Evolutionary conservation across 2,329 filamentous ascomycete genomes (phyloP).

Genomic region (Dactylellina drechsleri): DNA sequence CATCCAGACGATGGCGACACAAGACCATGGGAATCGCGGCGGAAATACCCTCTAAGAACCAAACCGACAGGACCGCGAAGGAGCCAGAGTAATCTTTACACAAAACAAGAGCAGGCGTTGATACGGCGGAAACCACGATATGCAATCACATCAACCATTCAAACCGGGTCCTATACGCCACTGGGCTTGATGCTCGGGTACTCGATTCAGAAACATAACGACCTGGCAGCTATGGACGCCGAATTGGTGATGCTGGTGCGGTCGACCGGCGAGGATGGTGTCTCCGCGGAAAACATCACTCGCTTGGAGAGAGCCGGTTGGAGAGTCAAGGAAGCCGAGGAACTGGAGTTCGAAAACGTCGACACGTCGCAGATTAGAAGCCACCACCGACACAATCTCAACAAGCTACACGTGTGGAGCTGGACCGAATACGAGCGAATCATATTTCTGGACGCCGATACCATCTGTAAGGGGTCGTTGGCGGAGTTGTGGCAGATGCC

Average conservation of each 20-base stretch:
- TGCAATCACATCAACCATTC: constrained; percentile 58
- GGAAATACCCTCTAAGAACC: constrained; percentile 47
- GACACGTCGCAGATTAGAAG: constrained; percentile 57
- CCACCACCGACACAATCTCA: constrained; percentile 59
- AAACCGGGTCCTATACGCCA: constrained; percentile 58
- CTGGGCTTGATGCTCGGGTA: constrained; percentile 59
- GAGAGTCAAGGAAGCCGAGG: constrained; percentile 58
- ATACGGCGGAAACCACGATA: constrained; percentile 57
- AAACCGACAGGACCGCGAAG: constrained; percentile 24
- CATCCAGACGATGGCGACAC: constrained; percentile 47
- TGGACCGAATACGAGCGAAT: constrained; percentile 60
- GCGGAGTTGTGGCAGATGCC: constrained; percentile 58
- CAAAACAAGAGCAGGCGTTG: constrained; percentile 47
- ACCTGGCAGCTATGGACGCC: constrained; percentile 58
- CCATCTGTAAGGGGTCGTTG: constrained; percentile 58
- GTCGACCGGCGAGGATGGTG: constrained; percentile 55
- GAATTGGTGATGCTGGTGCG: constrained; percentile 58
- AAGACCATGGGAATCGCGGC: constrained; percentile 50
- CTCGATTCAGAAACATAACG: constrained; percentile 59
- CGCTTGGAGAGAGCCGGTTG: constrained; percentile 58
- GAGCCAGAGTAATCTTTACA: constrained; percentile 48
- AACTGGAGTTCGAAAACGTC: constrained; percentile 58
- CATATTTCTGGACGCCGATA: constrained; percentile 59
- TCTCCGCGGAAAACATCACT: constrained; percentile 58
- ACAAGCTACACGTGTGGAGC: constrained; percentile 59